Percentiles rank a stretch among this genome's conserved stretches.
These are phyloP conservation scores for Ganoderma meredithae DNA, from an alignment of 1,284 basidiomycete species.

Conservation along the genomic window DNA sequence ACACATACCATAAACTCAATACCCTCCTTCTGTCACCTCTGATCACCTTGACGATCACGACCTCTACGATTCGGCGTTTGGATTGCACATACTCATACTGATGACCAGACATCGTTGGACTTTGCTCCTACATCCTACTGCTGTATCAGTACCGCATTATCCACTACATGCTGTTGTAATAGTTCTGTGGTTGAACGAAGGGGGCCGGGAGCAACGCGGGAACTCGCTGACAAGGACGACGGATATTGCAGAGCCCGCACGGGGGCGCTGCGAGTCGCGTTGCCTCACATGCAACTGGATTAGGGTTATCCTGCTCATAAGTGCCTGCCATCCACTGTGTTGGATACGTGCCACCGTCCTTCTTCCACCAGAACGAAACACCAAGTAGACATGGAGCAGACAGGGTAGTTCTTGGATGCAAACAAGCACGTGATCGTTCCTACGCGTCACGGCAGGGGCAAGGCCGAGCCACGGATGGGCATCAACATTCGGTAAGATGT, in stretches of 20 bases:
- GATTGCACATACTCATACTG: not conserved
- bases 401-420: not conserved
- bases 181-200: not conserved
- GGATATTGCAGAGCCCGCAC: not conserved
- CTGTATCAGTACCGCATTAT: slow-evolving; percentile 21
- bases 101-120: slow-evolving; percentile 14
- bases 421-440: slow-evolving; percentile 33
- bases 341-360: not conserved
- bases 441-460: slow-evolving; percentile 26
- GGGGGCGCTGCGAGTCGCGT: slow-evolving; percentile 5
- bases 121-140: slow-evolving; percentile 15
- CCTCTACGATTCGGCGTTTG: not conserved
- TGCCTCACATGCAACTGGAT: not conserved
- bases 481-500: not conserved
- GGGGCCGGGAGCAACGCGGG: not conserved
- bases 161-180: slow-evolving; percentile 5
- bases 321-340: not conserved
- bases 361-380: not conserved
- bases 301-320: not conserved
- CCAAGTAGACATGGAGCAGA: not conserved
- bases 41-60: slow-evolving; percentile 4
- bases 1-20: slow-evolving; percentile 16
- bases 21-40: not conserved
- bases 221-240: not conserved
- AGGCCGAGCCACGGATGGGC: slow-evolving; percentile 1